Conservation (phyloP, 1,284 basidiomycete species). For the Apiotrichum porosum region DNA sequence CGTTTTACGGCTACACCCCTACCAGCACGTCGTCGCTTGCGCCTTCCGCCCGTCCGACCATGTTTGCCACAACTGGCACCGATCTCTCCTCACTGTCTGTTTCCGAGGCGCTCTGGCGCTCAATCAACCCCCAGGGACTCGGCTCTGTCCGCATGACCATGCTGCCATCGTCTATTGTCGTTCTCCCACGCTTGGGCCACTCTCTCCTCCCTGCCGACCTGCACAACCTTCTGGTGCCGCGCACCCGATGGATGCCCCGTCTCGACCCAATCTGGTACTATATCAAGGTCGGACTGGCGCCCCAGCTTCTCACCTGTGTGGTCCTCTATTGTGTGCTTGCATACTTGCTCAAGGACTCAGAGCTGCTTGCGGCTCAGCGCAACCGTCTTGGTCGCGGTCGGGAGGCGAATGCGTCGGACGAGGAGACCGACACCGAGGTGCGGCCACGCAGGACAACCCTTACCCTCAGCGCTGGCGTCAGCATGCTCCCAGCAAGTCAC, state of each 20-base stretch:
- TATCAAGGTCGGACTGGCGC: slow-evolving; percentile 74
- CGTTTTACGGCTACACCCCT: slow-evolving; percentile 42
- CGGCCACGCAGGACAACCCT: not conserved
- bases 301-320: slow-evolving; percentile 72
- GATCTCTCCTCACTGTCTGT: slow-evolving; percentile 27
- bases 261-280: slow-evolving; percentile 60
- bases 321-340: slow-evolving; percentile 72
- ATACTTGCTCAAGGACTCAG: slow-evolving; percentile 88
- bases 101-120: slow-evolving; percentile 62
- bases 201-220: slow-evolving; percentile 38
- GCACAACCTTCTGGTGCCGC: slow-evolving; percentile 32
- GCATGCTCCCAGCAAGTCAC: slow-evolving; percentile 69
- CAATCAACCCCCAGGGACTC: slow-evolving; percentile 68
- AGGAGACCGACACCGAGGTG: slow-evolving; percentile 6
- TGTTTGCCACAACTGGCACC: slow-evolving; percentile 6
- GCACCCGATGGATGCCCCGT: slow-evolving; percentile 41
- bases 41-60: slow-evolving; percentile 14
- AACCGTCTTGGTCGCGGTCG: slow-evolving; percentile 48
- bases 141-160: slow-evolving; percentile 71
- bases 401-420: slow-evolving; percentile 15
- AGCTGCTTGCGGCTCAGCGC: slow-evolving; percentile 79
- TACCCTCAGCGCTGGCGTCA: slow-evolving; percentile 48
- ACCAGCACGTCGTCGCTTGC: slow-evolving; percentile 13
- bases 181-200: slow-evolving; percentile 53
- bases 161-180: slow-evolving; percentile 70